Conservation (phyloP, 768 basidiomycete genomes). For the Kwoniella dejecticola region DNA sequence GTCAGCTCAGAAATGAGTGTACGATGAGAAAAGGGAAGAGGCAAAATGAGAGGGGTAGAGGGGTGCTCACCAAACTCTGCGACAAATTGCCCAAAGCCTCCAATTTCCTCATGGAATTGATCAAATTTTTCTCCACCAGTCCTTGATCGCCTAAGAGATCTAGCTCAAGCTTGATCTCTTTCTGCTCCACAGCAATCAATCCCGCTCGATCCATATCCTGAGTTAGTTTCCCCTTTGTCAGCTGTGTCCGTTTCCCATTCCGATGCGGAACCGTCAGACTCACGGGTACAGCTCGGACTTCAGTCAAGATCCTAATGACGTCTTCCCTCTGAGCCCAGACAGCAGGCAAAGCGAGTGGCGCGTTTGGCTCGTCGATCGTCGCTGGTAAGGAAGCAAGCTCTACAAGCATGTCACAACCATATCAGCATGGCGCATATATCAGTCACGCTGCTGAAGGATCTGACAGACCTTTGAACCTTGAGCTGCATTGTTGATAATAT, state of each 20-base stretch:
- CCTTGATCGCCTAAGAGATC: constrained; percentile 64
- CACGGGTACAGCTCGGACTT: constrained; percentile 64
- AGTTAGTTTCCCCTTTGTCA: too few relatives aligned
- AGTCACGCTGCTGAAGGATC: neutral
- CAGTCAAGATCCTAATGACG: constrained; percentile 70
- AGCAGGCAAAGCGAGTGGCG: constrained; percentile 63
- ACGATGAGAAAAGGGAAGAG: too few relatives aligned
- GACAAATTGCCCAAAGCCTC: constrained; percentile 76
- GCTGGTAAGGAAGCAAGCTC: constrained; percentile 59
- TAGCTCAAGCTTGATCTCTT: constrained; percentile 79
- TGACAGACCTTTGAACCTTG: constrained; percentile 70
- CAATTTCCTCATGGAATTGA: constrained; percentile 71
- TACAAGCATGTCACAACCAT: constrained; percentile 47
- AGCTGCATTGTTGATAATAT: constrained; percentile 91
- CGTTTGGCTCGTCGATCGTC: constrained; percentile 13
- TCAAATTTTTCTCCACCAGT: constrained; percentile 67
- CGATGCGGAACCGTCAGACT: too few relatives aligned
- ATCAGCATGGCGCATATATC: too few relatives aligned
- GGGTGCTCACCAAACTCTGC: constrained; percentile 73
- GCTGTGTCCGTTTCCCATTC: too few relatives aligned
- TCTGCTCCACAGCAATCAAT: constrained; percentile 63
- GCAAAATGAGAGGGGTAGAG: too few relatives aligned
- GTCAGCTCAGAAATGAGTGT: neutral
- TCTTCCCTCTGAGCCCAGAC: constrained; percentile 83
- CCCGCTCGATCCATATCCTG: constrained; percentile 36